Conservation (phyloP, 1,139 yeast genomes). For the Geotrichum candidum region DNA sequence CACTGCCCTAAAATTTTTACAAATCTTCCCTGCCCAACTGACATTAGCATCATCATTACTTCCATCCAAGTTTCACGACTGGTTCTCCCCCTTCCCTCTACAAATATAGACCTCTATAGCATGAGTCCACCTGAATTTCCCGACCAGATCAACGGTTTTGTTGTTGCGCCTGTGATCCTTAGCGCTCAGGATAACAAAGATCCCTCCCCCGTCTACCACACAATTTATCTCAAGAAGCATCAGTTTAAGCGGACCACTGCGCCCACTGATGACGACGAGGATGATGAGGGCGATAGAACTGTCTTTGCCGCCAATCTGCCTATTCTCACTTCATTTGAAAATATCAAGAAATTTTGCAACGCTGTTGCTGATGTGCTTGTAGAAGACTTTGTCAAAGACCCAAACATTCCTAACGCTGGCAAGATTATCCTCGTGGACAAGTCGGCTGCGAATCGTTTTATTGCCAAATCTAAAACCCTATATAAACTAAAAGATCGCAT, state of each 20-base stretch:
- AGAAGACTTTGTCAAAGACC: constrained; percentile 38
- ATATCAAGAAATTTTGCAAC: constrained; percentile 54
- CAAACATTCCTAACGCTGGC: constrained; percentile 42
- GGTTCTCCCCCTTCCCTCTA: not conserved
- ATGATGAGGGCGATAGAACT: constrained; percentile 45
- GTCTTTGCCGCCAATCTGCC: constrained; percentile 79
- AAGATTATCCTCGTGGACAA: constrained; percentile 72
- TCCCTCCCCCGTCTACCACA: constrained; percentile 25
- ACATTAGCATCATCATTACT: not conserved
- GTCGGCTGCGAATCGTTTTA: constrained; percentile 61
- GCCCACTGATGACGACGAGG: constrained; percentile 20
- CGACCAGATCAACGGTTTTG: constrained; percentile 48
- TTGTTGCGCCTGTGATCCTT: constrained; percentile 45
- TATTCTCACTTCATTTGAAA: constrained; percentile 47
- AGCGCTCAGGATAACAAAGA: constrained; percentile 28
- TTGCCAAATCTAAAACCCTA: constrained; percentile 45
- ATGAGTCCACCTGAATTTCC: constrained; percentile 14
- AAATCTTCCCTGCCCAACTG: not conserved
- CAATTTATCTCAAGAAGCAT: constrained; percentile 30
- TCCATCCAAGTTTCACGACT: not conserved
- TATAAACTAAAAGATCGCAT: constrained; percentile 12
- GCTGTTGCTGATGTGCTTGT: constrained; percentile 55
- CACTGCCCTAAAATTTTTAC: not conserved
- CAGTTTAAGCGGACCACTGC: constrained; percentile 18
- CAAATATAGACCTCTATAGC: not conserved